Base-by-base conservation (phyloP, 768 basidiomycete species). In the Macrolepiota albuminosa region DNA sequence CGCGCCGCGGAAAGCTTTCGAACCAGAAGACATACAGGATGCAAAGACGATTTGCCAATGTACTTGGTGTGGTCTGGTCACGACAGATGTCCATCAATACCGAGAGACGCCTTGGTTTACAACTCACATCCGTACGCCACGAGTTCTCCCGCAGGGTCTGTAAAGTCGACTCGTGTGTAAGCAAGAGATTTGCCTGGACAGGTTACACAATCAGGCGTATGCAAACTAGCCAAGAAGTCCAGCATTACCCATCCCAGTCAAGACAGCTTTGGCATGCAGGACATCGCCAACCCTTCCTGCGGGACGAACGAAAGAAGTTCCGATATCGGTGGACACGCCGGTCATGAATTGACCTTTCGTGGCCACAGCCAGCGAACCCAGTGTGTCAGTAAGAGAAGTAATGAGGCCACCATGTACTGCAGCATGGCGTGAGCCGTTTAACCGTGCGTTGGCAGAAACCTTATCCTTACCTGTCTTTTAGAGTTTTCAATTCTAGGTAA, bases 261-360 rank as follows among this genome's bases (percentile, higher is more conserved):
- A 68, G 1, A 78, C 76, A 0, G 87, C 89, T 64, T 80, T 88
- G 3, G 84, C 84, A 57, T 81, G 79, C 14, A 94, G 69, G 13
- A 79, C 72, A 61, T 93, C 89, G 11, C 91, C 92, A 0, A 77
- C 74, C 57, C 76, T 79, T n/a, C 92, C 92, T 6, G 82, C 88
- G 21, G 89, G 89, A 37, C 85, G 84, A 59, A 93, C 83, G 62
- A 93, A 93, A 1, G 88, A 88, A 0, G 91, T 82, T 26, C 79
- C 86, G 63, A 94, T 84, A 68, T 93, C 91, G 3, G 90, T 91
- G 2, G 89, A 91, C 10, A 93, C 91, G 16, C 92, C 91, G 0
- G 92, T 93, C 91, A 92, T 91, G 67, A 76, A 94, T 9, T 91
- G 86, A 3, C 92, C 92, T 63, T 86, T 86, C 14, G 86, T 82